These are phyloP conservation scores for Acanthamoeba castellanii DNA, from an alignment of 208 protist genomes.

Conservation along the genomic window DNA sequence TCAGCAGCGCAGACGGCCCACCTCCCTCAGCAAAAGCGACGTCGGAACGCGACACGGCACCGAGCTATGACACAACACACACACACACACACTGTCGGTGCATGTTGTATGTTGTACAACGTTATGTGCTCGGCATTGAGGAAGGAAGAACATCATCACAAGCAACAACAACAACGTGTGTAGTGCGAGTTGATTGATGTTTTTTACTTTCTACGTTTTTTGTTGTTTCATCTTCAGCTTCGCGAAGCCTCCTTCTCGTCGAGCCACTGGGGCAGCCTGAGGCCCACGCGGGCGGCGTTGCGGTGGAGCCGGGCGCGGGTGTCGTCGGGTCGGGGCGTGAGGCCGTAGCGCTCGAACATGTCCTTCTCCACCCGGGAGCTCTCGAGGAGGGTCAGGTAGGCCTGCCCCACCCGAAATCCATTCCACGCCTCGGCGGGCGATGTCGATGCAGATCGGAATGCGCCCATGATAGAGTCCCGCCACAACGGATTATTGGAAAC, in stretches of 20 bases:
- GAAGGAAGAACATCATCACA: too few species aligned
- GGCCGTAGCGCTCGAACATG: slow-evolving; percentile 31
- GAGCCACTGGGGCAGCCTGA: background rate
- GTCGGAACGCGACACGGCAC: background rate
- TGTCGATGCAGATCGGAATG: background rate
- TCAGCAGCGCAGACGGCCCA: background rate
- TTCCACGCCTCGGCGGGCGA: background rate
- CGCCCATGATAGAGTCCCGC: background rate
- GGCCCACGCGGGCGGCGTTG: slow-evolving; percentile 18
- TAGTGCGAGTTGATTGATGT: too few species aligned
- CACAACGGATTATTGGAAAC: background rate
- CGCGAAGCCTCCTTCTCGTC: background rate
- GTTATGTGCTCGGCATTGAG: too few species aligned
- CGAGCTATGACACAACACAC: too few species aligned
- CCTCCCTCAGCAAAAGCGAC: background rate
- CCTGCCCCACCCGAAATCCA: background rate
- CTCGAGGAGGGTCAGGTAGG: slow-evolving; percentile 24
- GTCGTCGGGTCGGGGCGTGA: background rate
- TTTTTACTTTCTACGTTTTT: too few species aligned
- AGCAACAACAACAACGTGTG: too few species aligned
- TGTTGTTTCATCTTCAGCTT: too few species aligned
- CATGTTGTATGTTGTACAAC: too few species aligned
- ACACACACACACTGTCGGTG: too few species aligned
- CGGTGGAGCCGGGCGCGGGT: background rate
- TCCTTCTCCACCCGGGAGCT: background rate